Evolutionary conservation across 257 asterid genomes (phyloP), one percentile per base, ranked within the genome.

Genomic region (Nicotiana noctiflora): DNA sequence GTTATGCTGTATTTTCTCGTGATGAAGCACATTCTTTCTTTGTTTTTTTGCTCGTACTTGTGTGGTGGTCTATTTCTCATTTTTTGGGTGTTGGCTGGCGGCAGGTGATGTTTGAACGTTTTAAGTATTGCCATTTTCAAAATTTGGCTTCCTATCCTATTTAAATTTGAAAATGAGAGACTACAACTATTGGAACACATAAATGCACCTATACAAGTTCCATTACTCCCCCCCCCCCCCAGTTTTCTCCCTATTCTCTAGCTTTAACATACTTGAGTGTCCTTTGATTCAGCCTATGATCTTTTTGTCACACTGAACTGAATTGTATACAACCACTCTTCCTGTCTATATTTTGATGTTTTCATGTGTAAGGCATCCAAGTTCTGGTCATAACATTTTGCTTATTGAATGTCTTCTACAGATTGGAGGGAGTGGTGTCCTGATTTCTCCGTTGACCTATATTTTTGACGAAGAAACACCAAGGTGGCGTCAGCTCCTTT

Each of bases 371-470:
- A 46, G 25, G 37, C 78, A 72, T 72, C 78, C 61, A 8, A 74
- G 44, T 74, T 46, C 61, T 13, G 40, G 23, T 7, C 78, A 14
- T 46, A 72, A 72, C 21, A 13, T 72, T 6, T 46, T 72, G 8
- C 61, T 49, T 23, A 74, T 74, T 74, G 78, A 74, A 23, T 74
- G 15, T 46, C 40, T 74, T 74, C 23, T 46, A 74, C 96, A 96
- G 98, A 91, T 94, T 87, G 99, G 99, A 77, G 99, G 99, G 55
- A 92, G 99, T 66, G 99, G 98, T 59, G 99, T 96, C 81, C 86
- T 96, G 86, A 76, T 96, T 81, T 94, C 99, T 51, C 97, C 98
- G 10, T 82, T 92, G 82, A 96, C 99, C 65, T 96, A 96, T 89
- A 96, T 96, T 77, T 96, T 96, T 10, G 99, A 96, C 0, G 97